A percentile compares a stretch with the other conserved stretches of the same genome.
phyloP scores from a whole-genome alignment of 139 green algal species.

The Nannochloris sp. region DNA sequence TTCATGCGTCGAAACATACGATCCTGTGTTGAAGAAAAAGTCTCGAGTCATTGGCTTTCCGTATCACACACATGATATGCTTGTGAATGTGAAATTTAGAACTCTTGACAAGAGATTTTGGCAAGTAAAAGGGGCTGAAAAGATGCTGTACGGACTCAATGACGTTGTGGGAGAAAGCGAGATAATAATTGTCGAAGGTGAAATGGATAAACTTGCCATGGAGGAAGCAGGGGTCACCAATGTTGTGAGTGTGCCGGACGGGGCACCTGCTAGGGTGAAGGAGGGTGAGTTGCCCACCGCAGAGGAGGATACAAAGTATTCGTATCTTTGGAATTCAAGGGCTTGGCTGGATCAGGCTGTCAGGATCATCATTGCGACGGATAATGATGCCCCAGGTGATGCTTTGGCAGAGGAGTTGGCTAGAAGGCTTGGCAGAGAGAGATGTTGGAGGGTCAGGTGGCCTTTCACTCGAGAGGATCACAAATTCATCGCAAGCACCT shows the following conservation, averaged over 20 bases:
- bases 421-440: conserved; percentile 63
- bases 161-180: conserved; percentile 35
- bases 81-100: conserved; percentile 89
- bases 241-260: conserved; percentile 67
- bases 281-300: conserved; percentile 36
- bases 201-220: conserved; percentile 88
- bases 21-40: background rate
- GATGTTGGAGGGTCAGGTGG: conserved; percentile 66
- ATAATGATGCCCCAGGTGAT: conserved; percentile 73
- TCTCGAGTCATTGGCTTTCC: conserved; percentile 62
- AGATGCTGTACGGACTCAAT: conserved; percentile 84
- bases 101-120: conserved; percentile 64
- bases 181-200: conserved; percentile 80
- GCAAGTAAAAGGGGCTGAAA: conserved; percentile 62
- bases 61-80: conserved; percentile 53
- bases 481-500: conserved; percentile 8
- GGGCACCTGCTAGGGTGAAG: conserved; percentile 49
- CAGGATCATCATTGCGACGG: conserved; percentile 61
- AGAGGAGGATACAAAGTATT: conserved; percentile 64
- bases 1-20: conserved; percentile 19
- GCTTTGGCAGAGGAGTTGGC: conserved; percentile 79
- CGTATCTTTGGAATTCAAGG: conserved; percentile 65
- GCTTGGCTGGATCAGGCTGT: conserved; percentile 36
- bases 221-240: conserved; percentile 63
- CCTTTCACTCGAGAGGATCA: conserved; percentile 26